Conservation (phyloP, 306 rosid genomes). For the Dryas octopetala region DNA sequence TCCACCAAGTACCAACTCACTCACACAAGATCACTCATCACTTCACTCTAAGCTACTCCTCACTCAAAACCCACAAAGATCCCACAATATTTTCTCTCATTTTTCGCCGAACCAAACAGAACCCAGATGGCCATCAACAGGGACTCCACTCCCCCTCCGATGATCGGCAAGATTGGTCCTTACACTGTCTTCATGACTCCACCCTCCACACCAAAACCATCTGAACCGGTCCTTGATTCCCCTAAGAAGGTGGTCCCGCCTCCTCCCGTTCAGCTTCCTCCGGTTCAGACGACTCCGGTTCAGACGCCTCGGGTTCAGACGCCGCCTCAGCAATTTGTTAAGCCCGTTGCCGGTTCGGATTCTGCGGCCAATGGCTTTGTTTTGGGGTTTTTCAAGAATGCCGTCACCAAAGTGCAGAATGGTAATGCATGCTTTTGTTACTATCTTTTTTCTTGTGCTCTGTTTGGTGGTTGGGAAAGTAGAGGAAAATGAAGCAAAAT, state of each 20-base stretch:
- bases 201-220: slow-evolving; percentile 73
- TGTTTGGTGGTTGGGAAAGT: neutral
- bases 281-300: slow-evolving; percentile 52
- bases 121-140: slow-evolving; percentile 60
- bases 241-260: slow-evolving; percentile 65
- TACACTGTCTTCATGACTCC: slow-evolving; percentile 99
- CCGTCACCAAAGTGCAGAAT: slow-evolving; percentile 70
- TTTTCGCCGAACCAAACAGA: slow-evolving; percentile 20
- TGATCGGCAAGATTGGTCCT: slow-evolving; percentile 93
- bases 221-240: slow-evolving; percentile 43
- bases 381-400: slow-evolving; percentile 63
- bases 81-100: neutral
- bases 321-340: slow-evolving; percentile 82
- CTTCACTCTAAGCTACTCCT: neutral
- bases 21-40: neutral
- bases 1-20: neutral
- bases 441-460: neutral
- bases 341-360: slow-evolving; percentile 31
- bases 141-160: slow-evolving; percentile 82
- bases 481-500: neutral
- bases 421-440: slow-evolving; percentile 42
- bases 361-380: slow-evolving; percentile 47
- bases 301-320: slow-evolving; percentile 62
- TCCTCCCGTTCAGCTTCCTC: slow-evolving; percentile 35
- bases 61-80: slow-evolving; percentile 6